Percentiles rank a stretch among this genome's conserved stretches.
phyloP scores from a whole-genome alignment of 192 early-diverging fungal species.

The Diversispora eburnea region DNA sequence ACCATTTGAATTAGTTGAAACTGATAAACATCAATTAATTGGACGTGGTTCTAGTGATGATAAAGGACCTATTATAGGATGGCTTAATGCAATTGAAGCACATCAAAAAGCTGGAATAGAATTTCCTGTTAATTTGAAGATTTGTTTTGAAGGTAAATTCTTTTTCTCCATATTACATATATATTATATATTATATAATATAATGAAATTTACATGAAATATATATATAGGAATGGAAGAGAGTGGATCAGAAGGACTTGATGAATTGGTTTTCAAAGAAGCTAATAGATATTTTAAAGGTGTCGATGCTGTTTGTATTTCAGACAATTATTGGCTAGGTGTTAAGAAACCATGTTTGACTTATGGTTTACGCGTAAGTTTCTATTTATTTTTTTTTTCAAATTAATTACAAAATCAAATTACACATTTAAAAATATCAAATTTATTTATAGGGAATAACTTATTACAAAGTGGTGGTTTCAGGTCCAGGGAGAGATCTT shows the following conservation, averaged over 20 bases:
- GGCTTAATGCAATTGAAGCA: conserved; percentile 94
- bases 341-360: conserved; percentile 95
- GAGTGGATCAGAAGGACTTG: conserved; percentile 91
- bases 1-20: conserved; percentile 86
- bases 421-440: conserved; percentile 4
- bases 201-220: background rate
- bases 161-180: background rate
- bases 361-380: conserved; percentile 82
- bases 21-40: conserved; percentile 74
- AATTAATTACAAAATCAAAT: background rate
- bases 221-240: conserved; percentile 52
- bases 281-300: conserved; percentile 85
- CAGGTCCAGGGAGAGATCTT: conserved; percentile 85
- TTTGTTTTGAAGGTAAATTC: conserved; percentile 96
- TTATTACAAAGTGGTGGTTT: conserved; percentile 62
- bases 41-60: conserved; percentile 96
- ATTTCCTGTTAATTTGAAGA: conserved; percentile 91
- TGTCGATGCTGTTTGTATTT: conserved; percentile 95
- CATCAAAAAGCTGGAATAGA: conserved; percentile 89
- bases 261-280: conserved; percentile 81
- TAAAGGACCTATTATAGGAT: conserved; percentile 96
- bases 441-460: conserved; percentile 44
- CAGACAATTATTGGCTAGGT: conserved; percentile 98
- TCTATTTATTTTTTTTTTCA: background rate
- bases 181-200: background rate